Conservation (phyloP, 2,329 filamentous ascomycete genomes). For the Fusarium lateritium region DNA sequence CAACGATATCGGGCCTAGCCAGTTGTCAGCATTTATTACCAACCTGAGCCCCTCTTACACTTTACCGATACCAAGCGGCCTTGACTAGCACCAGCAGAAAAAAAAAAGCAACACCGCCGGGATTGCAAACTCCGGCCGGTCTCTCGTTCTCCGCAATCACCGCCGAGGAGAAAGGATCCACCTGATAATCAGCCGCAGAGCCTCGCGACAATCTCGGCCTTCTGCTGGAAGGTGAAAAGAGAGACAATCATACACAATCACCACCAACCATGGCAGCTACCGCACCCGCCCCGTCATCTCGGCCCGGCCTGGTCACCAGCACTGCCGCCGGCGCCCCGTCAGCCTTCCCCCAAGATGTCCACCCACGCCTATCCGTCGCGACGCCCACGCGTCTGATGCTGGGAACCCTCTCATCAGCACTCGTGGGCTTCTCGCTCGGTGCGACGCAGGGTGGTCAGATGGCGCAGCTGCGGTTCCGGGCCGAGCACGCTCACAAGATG, state of each 20-base stretch:
- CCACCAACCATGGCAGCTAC: constrained; percentile 5
- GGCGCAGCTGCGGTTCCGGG: constrained; percentile 87
- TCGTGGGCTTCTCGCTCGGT: constrained; percentile 80
- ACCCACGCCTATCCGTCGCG: constrained; percentile 72
- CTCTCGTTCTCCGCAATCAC: constrained; percentile 33
- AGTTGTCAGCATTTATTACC: constrained; percentile 39
- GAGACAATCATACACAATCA: constrained; percentile 1
- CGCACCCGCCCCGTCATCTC: constrained; percentile 33
- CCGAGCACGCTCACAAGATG: constrained; percentile 95
- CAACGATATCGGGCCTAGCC: constrained; percentile 26
- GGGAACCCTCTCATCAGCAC: constrained; percentile 73
- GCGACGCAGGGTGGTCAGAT: constrained; percentile 79
- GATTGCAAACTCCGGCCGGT: constrained; percentile 29
- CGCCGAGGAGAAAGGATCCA: constrained; percentile 31
- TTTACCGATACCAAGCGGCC: constrained; percentile 33
- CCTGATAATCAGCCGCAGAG: constrained; percentile 36
- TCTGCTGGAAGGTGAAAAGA: constrained; percentile 6
- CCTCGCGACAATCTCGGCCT: constrained; percentile 39
- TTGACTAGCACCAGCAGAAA: background rate
- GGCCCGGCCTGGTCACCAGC: constrained; percentile 35
- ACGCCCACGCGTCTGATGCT: constrained; percentile 76
- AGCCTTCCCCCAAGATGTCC: constrained; percentile 48
- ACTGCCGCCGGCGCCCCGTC: constrained; percentile 30
- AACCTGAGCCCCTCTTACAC: constrained; percentile 35
- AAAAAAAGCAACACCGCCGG: constrained; percentile 34